These are phyloP conservation scores for Russula sp. DNA, from an alignment of 768 basidiomycete species.

Conservation along the genomic window DNA sequence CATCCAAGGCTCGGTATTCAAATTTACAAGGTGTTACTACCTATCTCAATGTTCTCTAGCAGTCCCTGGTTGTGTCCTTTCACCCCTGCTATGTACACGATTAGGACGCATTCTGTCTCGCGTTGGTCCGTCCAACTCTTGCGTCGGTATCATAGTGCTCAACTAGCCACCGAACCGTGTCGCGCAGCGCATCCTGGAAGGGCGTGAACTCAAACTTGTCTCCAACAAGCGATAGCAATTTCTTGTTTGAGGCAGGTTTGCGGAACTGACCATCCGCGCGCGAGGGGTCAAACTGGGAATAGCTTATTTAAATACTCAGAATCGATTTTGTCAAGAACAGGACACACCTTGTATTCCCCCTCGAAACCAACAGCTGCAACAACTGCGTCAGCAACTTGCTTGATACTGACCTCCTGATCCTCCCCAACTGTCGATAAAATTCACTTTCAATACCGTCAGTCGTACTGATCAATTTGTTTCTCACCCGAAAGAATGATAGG, in stretches of 20 bases:
- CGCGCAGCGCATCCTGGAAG: constrained; percentile 74
- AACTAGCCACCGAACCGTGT: constrained; percentile 83
- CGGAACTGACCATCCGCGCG: constrained; percentile 92
- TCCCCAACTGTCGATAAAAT: constrained; percentile 62
- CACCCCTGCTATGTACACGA: neutral
- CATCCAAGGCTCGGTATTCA: too few relatives aligned
- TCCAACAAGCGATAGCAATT: constrained; percentile 69
- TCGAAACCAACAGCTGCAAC: constrained; percentile 76
- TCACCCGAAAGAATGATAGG: constrained; percentile 87
- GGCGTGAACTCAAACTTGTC: constrained; percentile 82
- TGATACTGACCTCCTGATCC: constrained; percentile 92
- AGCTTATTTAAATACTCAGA: neutral
- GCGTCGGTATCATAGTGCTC: constrained; percentile 66
- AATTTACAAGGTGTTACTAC: too few relatives aligned
- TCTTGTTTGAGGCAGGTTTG: constrained; percentile 92
- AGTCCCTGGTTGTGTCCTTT: neutral
- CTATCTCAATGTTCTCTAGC: neutral
- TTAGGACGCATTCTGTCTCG: neutral
- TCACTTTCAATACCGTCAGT: neutral
- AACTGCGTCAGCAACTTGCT: constrained; percentile 84
- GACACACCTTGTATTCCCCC: constrained; percentile 63
- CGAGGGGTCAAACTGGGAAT: constrained; percentile 68
- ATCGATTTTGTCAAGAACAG: neutral
- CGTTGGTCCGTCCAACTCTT: constrained; percentile 43
- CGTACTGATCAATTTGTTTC: constrained; percentile 8